Evolutionary conservation across 1,284 basidiomycete genomes (phyloP), one percentile per base, ranked within the genome.

Genomic region (Crepidotus sp.): DNA sequence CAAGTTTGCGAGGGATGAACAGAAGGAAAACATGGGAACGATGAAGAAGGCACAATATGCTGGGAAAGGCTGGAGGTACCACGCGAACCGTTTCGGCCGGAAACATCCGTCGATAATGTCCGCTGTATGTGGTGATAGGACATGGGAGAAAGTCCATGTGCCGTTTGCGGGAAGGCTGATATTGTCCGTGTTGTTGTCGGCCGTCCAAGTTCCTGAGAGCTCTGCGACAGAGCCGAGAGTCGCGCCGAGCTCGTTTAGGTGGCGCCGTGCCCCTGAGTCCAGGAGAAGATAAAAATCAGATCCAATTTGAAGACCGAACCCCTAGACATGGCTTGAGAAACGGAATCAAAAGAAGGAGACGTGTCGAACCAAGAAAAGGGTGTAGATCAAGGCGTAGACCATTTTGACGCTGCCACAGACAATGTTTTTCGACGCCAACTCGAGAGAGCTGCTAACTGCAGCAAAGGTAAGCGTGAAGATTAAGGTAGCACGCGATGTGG

Each of bases 331-430:
- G 43, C 26, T 27, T 39, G 7, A 50, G 43, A 37, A 22, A n/a
- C 26, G n/a, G 36, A 6, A 21, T 37, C 5, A n/a, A 15, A 17
- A 30, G 25, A n/a, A 42, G 52, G 36, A 46, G 40, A 35, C 40
- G 26, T 18, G 14, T 52, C 66, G 49, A 50, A 78, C 77, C 56
- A 92, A 63, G 61, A 91, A 91, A n/a, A 92, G 68, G 0, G 88
- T 89, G 58, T 91, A 92, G 41, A 92, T 91, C 49, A 92, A 71
- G 14, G 88, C 85, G 53, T 89, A 92, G 15, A 91, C 85, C 85
- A 92, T 88, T 60, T 88, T 86, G 46, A 92, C 87, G 46, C 83
- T 88, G 18, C 89, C 89, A 39, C 83, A 83, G 2, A 92, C 77
- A 37, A 91, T 86, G 56, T 91, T 91, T 62, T 88, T 90, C 0